Percentiles rank a stretch among this genome's conserved stretches.
Conservation (phyloP, 352 stramenopile genomes). For the Phytophthora fragariaefolia region DNA sequence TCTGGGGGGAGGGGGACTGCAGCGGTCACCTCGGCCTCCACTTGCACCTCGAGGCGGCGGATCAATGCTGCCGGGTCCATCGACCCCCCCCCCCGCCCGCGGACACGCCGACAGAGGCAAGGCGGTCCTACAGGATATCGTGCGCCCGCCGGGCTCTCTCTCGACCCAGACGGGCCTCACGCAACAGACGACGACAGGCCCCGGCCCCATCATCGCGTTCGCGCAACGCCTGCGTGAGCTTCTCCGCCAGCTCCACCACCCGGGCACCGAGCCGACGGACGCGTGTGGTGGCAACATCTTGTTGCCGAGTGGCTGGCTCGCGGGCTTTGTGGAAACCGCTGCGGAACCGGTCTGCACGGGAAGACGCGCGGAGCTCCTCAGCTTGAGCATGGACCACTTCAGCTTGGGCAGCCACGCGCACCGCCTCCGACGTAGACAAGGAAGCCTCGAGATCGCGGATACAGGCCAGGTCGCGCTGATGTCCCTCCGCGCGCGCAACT, state of each 20-base stretch:
- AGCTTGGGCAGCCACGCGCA: not conserved
- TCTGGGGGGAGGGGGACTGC: not conserved
- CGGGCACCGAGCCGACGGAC: too few species aligned
- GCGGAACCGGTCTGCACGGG: not conserved
- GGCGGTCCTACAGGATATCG: not conserved
- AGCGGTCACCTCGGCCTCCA: not conserved
- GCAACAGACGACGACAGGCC: not conserved
- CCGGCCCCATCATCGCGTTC: too few species aligned
- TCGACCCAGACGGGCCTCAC: not conserved
- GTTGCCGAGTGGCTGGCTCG: not conserved
- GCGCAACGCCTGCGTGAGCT: too few species aligned
- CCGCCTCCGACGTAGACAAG: not conserved
- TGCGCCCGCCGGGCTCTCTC: not conserved
- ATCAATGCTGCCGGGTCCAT: not conserved
- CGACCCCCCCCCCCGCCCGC: not conserved
- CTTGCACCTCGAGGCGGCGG: not conserved
- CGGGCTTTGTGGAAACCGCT: not conserved
- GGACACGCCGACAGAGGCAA: too few species aligned
- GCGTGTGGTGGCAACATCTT: not conserved
- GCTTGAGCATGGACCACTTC: not conserved
- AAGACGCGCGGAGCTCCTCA: not conserved
- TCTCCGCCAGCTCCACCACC: too few species aligned
- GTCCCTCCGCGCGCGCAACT: not conserved
- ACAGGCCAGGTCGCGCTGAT: too few species aligned
- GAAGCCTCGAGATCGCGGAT: not conserved